Percentiles rank a stretch among this genome's conserved stretches.
phyloP scores from a whole-genome alignment of 257 asterid genomes.

The Anisodus acutangulus region DNA sequence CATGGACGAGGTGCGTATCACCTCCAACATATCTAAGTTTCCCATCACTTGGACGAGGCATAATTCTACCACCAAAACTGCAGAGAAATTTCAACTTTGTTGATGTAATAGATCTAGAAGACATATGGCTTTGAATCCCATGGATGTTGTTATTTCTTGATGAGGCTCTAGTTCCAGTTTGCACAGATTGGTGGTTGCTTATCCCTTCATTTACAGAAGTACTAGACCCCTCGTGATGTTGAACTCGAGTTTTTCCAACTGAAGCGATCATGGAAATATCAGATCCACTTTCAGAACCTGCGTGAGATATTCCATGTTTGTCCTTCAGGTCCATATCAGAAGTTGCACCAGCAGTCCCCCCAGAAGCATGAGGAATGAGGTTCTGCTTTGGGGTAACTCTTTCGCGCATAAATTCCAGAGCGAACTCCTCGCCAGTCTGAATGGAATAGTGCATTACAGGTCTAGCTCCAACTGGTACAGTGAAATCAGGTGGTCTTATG shows the following conservation, averaged over 20 bases:
- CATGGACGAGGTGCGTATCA: constrained; percentile 74
- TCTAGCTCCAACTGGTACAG: constrained; percentile 53
- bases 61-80: constrained; percentile 85
- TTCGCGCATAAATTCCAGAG: constrained; percentile 93
- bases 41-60: constrained; percentile 96
- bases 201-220: constrained; percentile 51
- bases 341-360: constrained; percentile 50
- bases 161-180: constrained; percentile 44
- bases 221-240: constrained; percentile 46
- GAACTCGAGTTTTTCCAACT: constrained; percentile 50
- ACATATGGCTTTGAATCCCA: constrained; percentile 49
- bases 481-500: constrained; percentile 60
- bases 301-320: constrained; percentile 50
- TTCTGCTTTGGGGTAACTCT: constrained; percentile 78
- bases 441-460: constrained; percentile 86
- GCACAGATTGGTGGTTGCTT: constrained; percentile 45
- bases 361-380: constrained; percentile 53
- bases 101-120: constrained; percentile 47
- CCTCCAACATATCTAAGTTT: constrained; percentile 96
- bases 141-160: constrained; percentile 42
- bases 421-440: constrained; percentile 96
- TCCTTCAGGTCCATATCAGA: constrained; percentile 59
- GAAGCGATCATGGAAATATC: constrained; percentile 54
- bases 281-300: constrained; percentile 52
- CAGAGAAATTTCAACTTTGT: constrained; percentile 69